A percentile compares a stretch with the other conserved stretches of the same genome.
These are phyloP conservation scores for Beauveria sp. DNA, from an alignment of 2,329 filamentous ascomycete genomes.

Conservation along the genomic window DNA sequence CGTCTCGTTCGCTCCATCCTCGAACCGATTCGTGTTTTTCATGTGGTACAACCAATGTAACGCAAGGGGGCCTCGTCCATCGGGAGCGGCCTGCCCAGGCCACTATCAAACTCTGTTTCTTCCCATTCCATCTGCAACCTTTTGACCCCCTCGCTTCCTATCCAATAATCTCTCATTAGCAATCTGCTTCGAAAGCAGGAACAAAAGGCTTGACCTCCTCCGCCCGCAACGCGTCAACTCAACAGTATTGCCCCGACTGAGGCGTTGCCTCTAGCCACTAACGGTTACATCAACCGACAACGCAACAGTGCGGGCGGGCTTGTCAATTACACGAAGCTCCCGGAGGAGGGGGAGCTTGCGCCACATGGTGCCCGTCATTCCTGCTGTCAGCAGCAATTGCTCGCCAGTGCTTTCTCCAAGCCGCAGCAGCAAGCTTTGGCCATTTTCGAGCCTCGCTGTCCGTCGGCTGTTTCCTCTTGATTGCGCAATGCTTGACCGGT, in stretches of 20 bases:
- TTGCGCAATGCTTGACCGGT: not conserved
- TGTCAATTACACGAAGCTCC: not conserved
- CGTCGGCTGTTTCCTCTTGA: not conserved
- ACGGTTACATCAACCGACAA: not conserved
- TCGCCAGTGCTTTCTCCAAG: not conserved
- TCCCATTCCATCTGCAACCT: not conserved
- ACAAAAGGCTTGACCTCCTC: not conserved
- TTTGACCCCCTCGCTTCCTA: too few species aligned
- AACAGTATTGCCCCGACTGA: not conserved
- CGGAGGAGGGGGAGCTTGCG: not conserved
- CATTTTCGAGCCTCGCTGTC: not conserved
- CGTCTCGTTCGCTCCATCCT: not conserved
- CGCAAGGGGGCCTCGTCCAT: not conserved
- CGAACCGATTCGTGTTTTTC: not conserved
- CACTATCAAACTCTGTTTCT: not conserved
- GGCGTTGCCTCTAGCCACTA: not conserved
- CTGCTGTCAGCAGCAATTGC: not conserved
- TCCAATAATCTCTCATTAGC: not conserved
- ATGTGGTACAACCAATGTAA: slow-evolving; percentile 4
- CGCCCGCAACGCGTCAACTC: not conserved
- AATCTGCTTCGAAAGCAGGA: not conserved
- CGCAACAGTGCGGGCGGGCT: not conserved
- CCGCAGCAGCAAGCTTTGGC: slow-evolving; percentile 1
- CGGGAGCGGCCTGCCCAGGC: not conserved
- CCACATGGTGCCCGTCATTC: not conserved